Conservation (phyloP, 2,329 filamentous ascomycete species). For the Fusarium sp. region DNA sequence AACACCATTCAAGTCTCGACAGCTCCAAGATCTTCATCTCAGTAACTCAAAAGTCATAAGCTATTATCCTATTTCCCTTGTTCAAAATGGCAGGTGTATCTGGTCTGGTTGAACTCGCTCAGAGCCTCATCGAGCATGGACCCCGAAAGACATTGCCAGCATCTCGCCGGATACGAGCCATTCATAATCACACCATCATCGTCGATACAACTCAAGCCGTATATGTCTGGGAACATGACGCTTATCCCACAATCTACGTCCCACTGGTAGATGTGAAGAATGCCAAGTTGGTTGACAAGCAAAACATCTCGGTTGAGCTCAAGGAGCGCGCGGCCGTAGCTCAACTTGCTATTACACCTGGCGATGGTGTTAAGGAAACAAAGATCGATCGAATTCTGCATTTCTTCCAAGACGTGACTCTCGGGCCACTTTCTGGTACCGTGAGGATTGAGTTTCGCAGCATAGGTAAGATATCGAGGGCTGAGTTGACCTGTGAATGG, state of each 20-base stretch:
- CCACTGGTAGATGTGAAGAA: conserved; percentile 46
- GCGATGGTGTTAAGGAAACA: conserved; percentile 38
- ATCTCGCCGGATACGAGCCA: conserved; percentile 49
- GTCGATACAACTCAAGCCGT: conserved; percentile 53
- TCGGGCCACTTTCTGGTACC: conserved; percentile 48
- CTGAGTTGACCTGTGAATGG: accelerated
- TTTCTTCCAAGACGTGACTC: conserved; percentile 53
- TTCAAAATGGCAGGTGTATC: not conserved
- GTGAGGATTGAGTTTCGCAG: conserved; percentile 51
- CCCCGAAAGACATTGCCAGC: conserved; percentile 33
- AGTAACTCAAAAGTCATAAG: not conserved
- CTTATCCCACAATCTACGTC: conserved; percentile 60
- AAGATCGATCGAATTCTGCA: conserved; percentile 51
- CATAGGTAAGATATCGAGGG: conserved; percentile 43
- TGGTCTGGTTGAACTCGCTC: conserved; percentile 7
- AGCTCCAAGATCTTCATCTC: not conserved
- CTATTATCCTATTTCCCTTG: not conserved
- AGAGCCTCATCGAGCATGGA: conserved; percentile 28
- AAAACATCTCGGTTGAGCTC: conserved; percentile 42
- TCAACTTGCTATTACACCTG: conserved; percentile 45
- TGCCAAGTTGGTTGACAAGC: conserved; percentile 43
- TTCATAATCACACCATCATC: conserved; percentile 48
- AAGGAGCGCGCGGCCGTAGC: conserved; percentile 45
- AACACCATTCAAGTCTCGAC: not conserved
- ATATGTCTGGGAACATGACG: conserved; percentile 59